phyloP scores from a whole-genome alignment of 2,329 filamentous ascomycete genomes.

The Fusarium devonianum region DNA sequence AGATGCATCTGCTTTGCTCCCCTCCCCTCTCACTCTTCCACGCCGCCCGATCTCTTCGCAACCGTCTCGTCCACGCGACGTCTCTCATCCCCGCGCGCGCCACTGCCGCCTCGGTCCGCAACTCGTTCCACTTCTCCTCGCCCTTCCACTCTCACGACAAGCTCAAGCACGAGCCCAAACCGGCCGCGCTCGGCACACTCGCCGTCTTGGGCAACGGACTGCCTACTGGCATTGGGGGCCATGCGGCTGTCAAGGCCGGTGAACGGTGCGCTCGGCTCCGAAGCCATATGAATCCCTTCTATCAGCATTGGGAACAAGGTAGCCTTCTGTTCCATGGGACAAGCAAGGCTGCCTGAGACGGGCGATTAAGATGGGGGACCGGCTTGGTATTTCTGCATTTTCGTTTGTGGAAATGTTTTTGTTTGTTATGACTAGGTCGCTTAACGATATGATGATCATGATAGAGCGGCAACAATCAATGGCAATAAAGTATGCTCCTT shows the following conservation, averaged over 20 bases:
- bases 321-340: constrained; percentile 24
- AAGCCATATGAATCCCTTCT: constrained; percentile 36
- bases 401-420: neutral
- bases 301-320: constrained; percentile 33
- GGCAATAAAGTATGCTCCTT: constrained; percentile 10
- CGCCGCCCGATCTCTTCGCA: constrained; percentile 33
- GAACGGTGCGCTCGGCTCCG: constrained; percentile 25
- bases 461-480: constrained; percentile 1
- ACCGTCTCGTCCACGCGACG: constrained; percentile 31
- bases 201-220: constrained; percentile 33
- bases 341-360: constrained; percentile 14
- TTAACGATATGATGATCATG: neutral
- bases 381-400: constrained; percentile 14
- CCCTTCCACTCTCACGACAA: constrained; percentile 31
- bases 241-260: constrained; percentile 26
- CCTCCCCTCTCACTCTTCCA: constrained; percentile 28
- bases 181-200: constrained; percentile 38
- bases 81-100: constrained; percentile 29
- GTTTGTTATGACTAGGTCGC: neutral
- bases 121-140: constrained; percentile 34
- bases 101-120: constrained; percentile 36
- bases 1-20: constrained; percentile 38
- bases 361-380: neutral
- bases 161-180: constrained; percentile 30
- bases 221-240: constrained; percentile 12